phyloP scores from a whole-genome alignment of 73 alveolate genomes.

The Diophrys appendiculata region DNA sequence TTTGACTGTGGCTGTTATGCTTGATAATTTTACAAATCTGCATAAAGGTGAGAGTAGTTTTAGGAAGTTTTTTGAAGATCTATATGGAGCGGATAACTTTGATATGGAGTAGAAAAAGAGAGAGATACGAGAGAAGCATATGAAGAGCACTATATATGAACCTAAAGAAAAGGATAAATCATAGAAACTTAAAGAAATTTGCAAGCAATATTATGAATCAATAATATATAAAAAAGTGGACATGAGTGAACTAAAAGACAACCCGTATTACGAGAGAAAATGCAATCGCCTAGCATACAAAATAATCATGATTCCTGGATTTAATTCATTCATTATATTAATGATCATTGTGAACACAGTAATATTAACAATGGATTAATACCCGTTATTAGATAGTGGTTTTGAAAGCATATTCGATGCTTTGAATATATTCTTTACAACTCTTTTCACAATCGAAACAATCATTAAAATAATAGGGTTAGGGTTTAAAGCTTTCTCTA shows the following conservation, averaged over 20 bases:
- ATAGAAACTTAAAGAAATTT: no score
- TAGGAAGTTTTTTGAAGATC: background rate
- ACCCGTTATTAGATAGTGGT: slow-evolving; percentile 23
- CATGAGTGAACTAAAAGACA: no score
- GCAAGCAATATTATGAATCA: no score
- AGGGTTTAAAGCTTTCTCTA: slow-evolving; percentile 55
- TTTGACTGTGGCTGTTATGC: slow-evolving; percentile 47
- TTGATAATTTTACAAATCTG: slow-evolving; percentile 2
- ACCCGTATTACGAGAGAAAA: background rate
- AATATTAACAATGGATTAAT: slow-evolving; percentile 49
- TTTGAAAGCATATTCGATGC: background rate
- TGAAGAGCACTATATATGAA: no score
- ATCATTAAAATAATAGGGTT: slow-evolving; percentile 57
- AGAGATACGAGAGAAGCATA: slow-evolving; percentile 1
- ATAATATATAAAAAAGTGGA: no score
- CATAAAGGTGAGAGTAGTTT: background rate
- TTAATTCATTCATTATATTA: slow-evolving; percentile 21
- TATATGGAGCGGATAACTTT: background rate
- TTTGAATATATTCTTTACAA: slow-evolving; percentile 20
- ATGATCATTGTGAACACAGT: slow-evolving; percentile 59
- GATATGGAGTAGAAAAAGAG: background rate
- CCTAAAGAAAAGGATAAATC: no score
- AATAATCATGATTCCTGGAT: background rate
- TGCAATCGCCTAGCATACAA: background rate
- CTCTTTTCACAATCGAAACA: slow-evolving; percentile 51